These are phyloP conservation scores for Rhynchosporium graminicola DNA, from an alignment of 2,329 filamentous ascomycete species.

Conservation along the genomic window DNA sequence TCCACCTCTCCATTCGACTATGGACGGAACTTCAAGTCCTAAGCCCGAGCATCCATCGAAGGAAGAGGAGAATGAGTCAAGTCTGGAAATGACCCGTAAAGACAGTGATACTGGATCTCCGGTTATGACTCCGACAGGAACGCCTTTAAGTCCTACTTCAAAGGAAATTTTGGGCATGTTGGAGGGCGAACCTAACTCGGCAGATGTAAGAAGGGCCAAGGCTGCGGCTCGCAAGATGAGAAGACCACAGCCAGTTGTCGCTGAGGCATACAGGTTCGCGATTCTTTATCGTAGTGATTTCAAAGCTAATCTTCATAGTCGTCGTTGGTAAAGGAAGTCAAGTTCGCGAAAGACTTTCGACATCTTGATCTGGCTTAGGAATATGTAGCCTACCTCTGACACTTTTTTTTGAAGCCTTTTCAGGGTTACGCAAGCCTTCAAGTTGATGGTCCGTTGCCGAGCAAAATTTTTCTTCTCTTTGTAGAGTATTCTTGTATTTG, in stretches of 20 bases:
- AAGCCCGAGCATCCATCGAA: not conserved
- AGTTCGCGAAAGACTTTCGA: not conserved
- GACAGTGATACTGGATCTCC: conserved; percentile 14
- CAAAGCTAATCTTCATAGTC: conserved; percentile 36
- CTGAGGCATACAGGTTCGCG: conserved; percentile 43
- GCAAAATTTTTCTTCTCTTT: conserved; percentile 11
- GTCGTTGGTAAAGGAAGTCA: conserved; percentile 43
- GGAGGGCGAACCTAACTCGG: conserved; percentile 19
- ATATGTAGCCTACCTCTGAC: conserved; percentile 22
- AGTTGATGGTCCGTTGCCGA: conserved; percentile 33
- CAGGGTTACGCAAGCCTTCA: conserved; percentile 31
- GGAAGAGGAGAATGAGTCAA: not conserved
- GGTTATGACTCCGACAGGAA: conserved; percentile 10
- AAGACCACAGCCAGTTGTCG: conserved; percentile 44
- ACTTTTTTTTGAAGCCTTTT: conserved; percentile 34
- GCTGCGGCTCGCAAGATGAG: conserved; percentile 41
- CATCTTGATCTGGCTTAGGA: not conserved
- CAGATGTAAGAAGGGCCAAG: conserved; percentile 31
- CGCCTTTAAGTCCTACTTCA: conserved; percentile 36
- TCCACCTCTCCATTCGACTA: not conserved
- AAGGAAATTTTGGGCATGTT: conserved; percentile 37
- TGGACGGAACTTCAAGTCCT: conserved; percentile 5
- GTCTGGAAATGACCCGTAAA: conserved; percentile 5
- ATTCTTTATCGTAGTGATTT: conserved; percentile 6
- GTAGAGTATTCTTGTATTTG: conserved; percentile 8